These are phyloP conservation scores for Scorias spongiosa DNA, from an alignment of 2,329 filamentous ascomycete genomes.

Conservation along the genomic window DNA sequence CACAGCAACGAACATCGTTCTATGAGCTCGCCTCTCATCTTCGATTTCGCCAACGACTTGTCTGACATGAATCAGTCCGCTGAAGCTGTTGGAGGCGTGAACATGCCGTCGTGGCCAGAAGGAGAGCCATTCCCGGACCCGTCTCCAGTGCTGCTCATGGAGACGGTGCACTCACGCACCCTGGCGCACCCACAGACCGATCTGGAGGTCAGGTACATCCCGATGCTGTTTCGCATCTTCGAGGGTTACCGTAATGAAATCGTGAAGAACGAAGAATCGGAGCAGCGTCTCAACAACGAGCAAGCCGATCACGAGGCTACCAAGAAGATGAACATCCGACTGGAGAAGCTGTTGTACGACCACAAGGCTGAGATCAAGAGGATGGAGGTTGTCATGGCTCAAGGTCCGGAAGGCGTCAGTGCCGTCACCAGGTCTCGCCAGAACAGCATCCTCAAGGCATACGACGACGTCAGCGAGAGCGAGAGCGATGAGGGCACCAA, in stretches of 20 bases:
- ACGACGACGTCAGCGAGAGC: not conserved
- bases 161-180: conserved; percentile 17
- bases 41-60: conserved; percentile 24
- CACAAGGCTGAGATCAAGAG: conserved; percentile 29
- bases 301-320: too few species aligned
- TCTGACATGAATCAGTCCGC: not conserved
- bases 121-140: conserved; percentile 14
- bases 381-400: conserved; percentile 29
- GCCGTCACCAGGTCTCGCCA: conserved; percentile 27
- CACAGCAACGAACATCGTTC: not conserved
- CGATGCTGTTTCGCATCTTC: conserved; percentile 26
- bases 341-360: conserved; percentile 3
- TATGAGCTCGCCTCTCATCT: conserved; percentile 18
- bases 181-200: conserved; percentile 15
- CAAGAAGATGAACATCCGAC: too few species aligned
- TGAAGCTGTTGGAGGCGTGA: not conserved
- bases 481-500: not conserved
- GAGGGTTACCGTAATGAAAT: conserved; percentile 25
- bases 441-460: conserved; percentile 20
- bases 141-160: conserved; percentile 15
- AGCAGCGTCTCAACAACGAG: conserved; percentile 16
- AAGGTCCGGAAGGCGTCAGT: conserved; percentile 24
- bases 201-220: conserved; percentile 20
- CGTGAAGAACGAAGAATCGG: conserved; percentile 20
- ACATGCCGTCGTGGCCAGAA: conserved; percentile 13